Conservation (phyloP, 1,139 yeast genomes). For the Lodderomyces oxycetoniae region DNA sequence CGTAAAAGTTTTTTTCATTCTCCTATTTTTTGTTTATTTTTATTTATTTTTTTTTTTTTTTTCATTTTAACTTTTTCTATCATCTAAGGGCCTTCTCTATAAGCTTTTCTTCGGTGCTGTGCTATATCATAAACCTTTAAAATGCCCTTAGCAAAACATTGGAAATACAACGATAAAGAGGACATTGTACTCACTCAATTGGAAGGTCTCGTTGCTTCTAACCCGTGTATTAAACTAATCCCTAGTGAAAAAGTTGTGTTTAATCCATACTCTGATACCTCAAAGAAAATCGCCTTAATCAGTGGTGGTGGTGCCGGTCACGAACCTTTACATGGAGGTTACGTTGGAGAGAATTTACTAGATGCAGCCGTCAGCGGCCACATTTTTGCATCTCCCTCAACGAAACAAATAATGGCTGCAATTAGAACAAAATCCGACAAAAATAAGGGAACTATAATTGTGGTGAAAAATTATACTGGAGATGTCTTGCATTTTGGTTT, state of each 20-base stretch:
- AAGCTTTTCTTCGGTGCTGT: no score
- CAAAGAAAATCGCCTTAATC: constrained; percentile 60
- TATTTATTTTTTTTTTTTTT: no score
- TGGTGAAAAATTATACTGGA: constrained; percentile 91
- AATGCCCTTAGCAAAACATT: constrained; percentile 39
- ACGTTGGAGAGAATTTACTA: constrained; percentile 74
- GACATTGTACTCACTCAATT: constrained; percentile 66
- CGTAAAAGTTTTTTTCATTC: no score
- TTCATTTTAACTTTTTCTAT: neutral
- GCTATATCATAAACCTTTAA: no score
- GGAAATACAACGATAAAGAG: constrained; percentile 42
- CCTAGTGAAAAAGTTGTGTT: constrained; percentile 67
- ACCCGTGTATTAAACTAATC: constrained; percentile 60
- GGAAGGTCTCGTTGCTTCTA: constrained; percentile 62
- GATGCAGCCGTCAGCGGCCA: constrained; percentile 90
- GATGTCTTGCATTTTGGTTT: constrained; percentile 89
- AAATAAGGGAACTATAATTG: constrained; percentile 60
- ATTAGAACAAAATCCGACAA: constrained; percentile 56
- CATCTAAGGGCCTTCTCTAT: no score
- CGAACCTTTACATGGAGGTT: constrained; percentile 91
- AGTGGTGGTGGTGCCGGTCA: constrained; percentile 98
- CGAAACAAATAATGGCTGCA: constrained; percentile 78
- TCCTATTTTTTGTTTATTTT: no score
- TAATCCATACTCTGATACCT: constrained; percentile 31
- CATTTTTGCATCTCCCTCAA: constrained; percentile 87